phyloP scores from a whole-genome alignment of 164 flowering plant genomes.

The Annona cherimola region DNA sequence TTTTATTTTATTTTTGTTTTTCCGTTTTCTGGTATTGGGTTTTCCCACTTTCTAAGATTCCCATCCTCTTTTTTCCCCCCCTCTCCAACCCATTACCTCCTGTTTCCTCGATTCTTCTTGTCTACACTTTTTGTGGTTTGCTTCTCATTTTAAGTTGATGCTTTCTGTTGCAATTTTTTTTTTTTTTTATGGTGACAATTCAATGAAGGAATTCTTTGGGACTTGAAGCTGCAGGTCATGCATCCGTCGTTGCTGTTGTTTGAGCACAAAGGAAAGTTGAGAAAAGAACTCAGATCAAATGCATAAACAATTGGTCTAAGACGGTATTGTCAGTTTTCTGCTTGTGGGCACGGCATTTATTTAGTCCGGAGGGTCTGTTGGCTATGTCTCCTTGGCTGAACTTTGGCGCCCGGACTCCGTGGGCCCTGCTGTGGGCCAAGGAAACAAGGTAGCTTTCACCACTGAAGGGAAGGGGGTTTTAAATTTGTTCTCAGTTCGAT shows the following conservation, averaged over 20 bases:
- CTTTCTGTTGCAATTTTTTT: slow-evolving; percentile 54
- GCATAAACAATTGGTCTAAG: slow-evolving; percentile 25
- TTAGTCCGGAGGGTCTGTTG: slow-evolving; percentile 47
- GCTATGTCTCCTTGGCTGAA: slow-evolving; percentile 71
- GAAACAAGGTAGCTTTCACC: slow-evolving; percentile 62
- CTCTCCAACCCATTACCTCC: not conserved
- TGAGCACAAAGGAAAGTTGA: slow-evolving; percentile 14
- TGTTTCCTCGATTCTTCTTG: slow-evolving; percentile 46
- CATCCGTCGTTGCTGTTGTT: slow-evolving; percentile 17
- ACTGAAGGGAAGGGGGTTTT: slow-evolving; percentile 16
- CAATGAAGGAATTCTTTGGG: slow-evolving; percentile 31
- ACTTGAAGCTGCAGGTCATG: slow-evolving; percentile 39
- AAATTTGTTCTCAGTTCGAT: slow-evolving; percentile 15
- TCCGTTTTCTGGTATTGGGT: not conserved
- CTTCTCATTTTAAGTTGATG: slow-evolving; percentile 77
- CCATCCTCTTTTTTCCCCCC: not conserved
- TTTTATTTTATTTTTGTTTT: too few species aligned
- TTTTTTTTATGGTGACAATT: slow-evolving; percentile 8
- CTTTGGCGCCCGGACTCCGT: slow-evolving; percentile 48
- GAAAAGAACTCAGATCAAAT: slow-evolving; percentile 24
- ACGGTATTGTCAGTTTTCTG: slow-evolving; percentile 52
- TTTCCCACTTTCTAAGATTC: not conserved
- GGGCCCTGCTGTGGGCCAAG: slow-evolving; percentile 74
- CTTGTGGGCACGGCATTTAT: slow-evolving; percentile 45
- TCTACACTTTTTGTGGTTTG: slow-evolving; percentile 52